phyloP scores from a whole-genome alignment of 192 early-diverging fungal genomes.

The Coemansia sp. region DNA sequence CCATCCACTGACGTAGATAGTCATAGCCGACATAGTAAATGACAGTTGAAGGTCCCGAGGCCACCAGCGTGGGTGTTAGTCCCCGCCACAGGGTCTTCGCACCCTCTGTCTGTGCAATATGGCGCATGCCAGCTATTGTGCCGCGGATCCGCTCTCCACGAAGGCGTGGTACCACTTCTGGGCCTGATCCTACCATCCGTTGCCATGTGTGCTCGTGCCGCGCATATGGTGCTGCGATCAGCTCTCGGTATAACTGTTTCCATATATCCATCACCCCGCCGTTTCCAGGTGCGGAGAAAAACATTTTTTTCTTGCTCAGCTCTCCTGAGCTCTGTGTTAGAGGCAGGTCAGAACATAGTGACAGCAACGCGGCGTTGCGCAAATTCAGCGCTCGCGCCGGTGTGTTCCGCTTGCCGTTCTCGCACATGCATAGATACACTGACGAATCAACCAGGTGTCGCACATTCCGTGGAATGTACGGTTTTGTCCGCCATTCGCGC shows the following conservation, averaged over 20 bases:
- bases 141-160: conserved; percentile 27
- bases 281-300: conserved; percentile 10
- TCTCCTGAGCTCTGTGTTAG: background rate
- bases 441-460: conserved; percentile 22
- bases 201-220: conserved; percentile 18
- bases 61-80: conserved; percentile 80
- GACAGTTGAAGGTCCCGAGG: conserved; percentile 87
- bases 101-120: conserved; percentile 82
- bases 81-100: conserved; percentile 82
- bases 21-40: conserved; percentile 98
- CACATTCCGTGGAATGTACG: conserved; percentile 28
- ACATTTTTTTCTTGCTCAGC: conserved; percentile 10
- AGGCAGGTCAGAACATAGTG: conserved; percentile 15
- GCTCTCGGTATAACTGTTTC: conserved; percentile 24
- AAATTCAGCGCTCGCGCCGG: background rate
- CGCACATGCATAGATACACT: conserved; percentile 10
- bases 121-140: conserved; percentile 68
- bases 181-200: conserved; percentile 11
- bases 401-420: conserved; percentile 1
- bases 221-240: conserved; percentile 25
- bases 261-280: conserved; percentile 8
- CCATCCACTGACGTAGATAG: conserved; percentile 64
- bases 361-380: conserved; percentile 25
- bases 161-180: background rate
- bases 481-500: conserved; percentile 24